Evolutionary conservation across 1,284 basidiomycete species (phyloP), one percentile per base, ranked within the genome.

Genomic region (Violaceomyces palustris): DNA sequence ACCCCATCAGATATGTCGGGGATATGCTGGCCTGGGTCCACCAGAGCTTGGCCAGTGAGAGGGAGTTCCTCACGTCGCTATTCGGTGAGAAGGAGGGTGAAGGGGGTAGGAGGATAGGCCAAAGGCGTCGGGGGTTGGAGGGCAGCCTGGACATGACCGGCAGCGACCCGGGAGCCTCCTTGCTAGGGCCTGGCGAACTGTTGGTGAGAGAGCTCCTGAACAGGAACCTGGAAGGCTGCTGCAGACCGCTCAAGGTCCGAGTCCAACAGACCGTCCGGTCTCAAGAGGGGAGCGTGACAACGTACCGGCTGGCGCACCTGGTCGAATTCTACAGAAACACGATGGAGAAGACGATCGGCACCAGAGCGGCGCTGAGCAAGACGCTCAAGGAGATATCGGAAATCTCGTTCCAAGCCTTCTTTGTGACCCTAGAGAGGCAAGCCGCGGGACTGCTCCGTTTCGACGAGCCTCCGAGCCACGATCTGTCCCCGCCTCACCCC

Each of bases 1-100:
- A 98, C 72, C 91, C 93, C 0, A 80, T 90, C 53, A 83, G 93
- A 21, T 98, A 98, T 72, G 84, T 94, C 12, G 92, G 93, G 15
- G 93, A 97, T 73, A 97, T 98, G 88, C 82, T 98, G 4, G 93
- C 92, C 0, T 98, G 93, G 94, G 84, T 97, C 1, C 93, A 98
- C 75, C 94, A 98, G 60, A 81, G 86, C 0, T 90, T 94, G 48
- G 93, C 93, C 0, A 86, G 85, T 3, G 93, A 98, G 74, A 84
- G 86, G 38, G 94, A 98, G 75, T 62, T 71, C n/a, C 42, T 71
- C 6, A 58, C 50, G 0, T 37, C 60, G 5, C 52, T 71, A 0
- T 60, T 70, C 15, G 51, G 50, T 27, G 50, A 50, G 15, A 45
- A 51, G 46, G 61, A 54, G 35, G 86, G 29, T 75, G 76, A 34